Conservation (phyloP, 176 grass and related monocot species). For the Puccinellia tenuiflora region DNA sequence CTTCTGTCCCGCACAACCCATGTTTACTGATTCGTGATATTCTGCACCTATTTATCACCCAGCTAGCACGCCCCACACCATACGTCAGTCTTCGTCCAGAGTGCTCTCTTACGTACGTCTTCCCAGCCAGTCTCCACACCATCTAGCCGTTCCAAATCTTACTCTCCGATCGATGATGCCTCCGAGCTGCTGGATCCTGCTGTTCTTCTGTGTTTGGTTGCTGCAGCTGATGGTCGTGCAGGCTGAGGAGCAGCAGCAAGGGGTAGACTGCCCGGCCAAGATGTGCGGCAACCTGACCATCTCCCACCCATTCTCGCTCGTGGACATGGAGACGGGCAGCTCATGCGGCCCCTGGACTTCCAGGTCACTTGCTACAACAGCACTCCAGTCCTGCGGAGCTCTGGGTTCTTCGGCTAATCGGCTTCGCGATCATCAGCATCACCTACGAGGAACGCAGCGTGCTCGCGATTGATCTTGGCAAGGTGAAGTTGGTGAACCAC, state of each 20-base stretch:
- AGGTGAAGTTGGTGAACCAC: background rate
- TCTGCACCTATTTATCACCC: too few species aligned
- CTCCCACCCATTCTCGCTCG: background rate
- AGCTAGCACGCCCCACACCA: too few species aligned
- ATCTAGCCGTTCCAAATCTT: too few species aligned
- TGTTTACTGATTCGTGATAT: too few species aligned
- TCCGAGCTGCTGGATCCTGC: too few species aligned
- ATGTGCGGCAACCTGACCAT: background rate
- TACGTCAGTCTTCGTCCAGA: too few species aligned
- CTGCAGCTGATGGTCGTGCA: background rate
- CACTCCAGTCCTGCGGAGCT: background rate
- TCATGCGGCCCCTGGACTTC: too few species aligned
- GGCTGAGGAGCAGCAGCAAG: background rate
- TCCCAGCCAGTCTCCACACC: too few species aligned
- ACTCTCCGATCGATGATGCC: too few species aligned
- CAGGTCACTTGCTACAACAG: background rate
- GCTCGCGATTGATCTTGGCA: background rate
- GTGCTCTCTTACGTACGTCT: too few species aligned
- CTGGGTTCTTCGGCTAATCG: background rate
- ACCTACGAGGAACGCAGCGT: constrained; percentile 17
- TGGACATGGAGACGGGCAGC: rapidly evolving
- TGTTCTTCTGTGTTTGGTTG: background rate
- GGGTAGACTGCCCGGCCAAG: background rate
- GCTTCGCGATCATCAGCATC: constrained; percentile 13
- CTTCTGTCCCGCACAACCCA: too few species aligned